Evolutionary conservation across 1,284 basidiomycete species (phyloP), one percentile per base, ranked within the genome.

Genomic region (Cystobasidium pallidum): DNA sequence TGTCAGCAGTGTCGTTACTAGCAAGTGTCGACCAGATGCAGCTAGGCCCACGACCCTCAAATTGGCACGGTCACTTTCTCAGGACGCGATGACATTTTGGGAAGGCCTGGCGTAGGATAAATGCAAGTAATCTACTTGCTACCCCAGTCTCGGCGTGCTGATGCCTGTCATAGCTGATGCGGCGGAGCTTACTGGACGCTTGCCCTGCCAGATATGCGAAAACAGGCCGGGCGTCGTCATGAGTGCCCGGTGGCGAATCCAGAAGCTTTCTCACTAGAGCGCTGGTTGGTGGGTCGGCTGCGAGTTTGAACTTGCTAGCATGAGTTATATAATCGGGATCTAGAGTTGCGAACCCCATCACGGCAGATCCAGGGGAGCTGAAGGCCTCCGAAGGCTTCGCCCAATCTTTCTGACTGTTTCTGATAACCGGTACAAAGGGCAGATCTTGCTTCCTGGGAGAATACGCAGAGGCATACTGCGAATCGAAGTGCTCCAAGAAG

Each of bases 351-450:
- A 94, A 96, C 0, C 91, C 92, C 49, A 98, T 85, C 0, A 84
- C 81, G 0, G 87, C 85, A 84, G 90, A 94, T 45, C 88, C 86
- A 0, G 84, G 78, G 70, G 88, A 87, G 2, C 87, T 86, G 78
- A 89, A 95, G 0, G 92, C 90, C 87, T 94, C 88, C 73, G 84
- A 84, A 2, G 91, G 89, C 65, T 85, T 88, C 1, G 86, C 88
- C 70, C 92, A 79, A 66, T 85, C 84, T n/a, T 79, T 73, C 54
- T 83, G 81, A 72, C 82, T 85, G 81, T 76, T 15, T 84, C 84
- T 6, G 36, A 88, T 77, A 2, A 91, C 88, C 0, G 95, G 96
- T 36, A 99, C 87, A 81, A 93, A 99, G 0, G 90, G 84, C 2
- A 90, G 79, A 34, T 82, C 70, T 55, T 75, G 76, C 26, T 66